Evolutionary conservation across 2,329 filamentous ascomycete genomes (phyloP), one percentile per base, ranked within the genome.

Genomic region (Alternaria gaisen): DNA sequence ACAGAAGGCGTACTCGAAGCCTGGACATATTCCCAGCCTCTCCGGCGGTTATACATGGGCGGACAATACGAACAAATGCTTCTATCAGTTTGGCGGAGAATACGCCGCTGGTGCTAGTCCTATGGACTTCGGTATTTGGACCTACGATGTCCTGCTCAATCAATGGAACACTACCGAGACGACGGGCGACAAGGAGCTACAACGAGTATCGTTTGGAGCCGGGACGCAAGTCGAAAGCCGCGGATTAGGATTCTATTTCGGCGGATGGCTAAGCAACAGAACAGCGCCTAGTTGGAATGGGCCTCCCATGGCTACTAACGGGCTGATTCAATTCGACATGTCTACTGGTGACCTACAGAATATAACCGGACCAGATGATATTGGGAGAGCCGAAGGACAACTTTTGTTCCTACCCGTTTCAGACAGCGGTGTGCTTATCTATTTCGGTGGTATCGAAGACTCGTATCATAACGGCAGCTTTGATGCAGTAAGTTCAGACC

Each of bases 11-110:
- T 87, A 88, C 58, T 84, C 83, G 38, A 90, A 90, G 72, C 87
- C 88, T 60, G 77, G 77, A 16, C 82, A 83, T 3, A 80, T 89
- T n/a, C 88, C 88, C 0, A 77, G 79, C 61, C 77, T 84, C 8
- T 76, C 77, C 43, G 81, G 83, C 26, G 83, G 82, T 11, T 72
- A 83, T 3, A 76, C 90, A 12, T 90, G 87, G 87, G 80, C 83
- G 8, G 88, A 90, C 71, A 79, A 83, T 26, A 80, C 87, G 40
- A 90, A 90, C 77, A 88, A 89, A 71, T 81, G 83, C 43, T 83
- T 90, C 51, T 90, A 88, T 70, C 79, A 87, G 2, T 90, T 85
- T 68, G 88, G 88, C 11, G 88, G 88, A 46, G 85, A 89, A 63
- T 86, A 83, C 59, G 71, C 70, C 38, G 47, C 60, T 12, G 66